Evolutionary conservation across 148 eudicot species (phyloP).

Genomic region (Oxyria digyna): DNA sequence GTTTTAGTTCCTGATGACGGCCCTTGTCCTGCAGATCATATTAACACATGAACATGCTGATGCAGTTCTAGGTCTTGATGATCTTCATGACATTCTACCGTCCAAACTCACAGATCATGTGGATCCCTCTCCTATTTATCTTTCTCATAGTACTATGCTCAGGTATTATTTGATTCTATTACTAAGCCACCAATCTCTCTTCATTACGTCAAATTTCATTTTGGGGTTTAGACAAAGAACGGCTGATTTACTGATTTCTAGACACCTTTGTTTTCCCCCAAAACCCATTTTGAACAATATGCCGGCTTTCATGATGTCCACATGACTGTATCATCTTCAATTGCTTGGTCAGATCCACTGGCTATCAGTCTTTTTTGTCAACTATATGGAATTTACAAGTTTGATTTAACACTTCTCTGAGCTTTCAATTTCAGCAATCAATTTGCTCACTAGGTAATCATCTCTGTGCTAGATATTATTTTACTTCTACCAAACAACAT

Average conservation of each 20-base stretch:
- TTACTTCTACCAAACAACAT: not conserved
- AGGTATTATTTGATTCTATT: slow-evolving; percentile 2
- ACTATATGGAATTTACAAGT: not conserved
- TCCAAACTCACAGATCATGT: slow-evolving; percentile 34
- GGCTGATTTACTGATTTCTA: not conserved
- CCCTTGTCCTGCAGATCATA: slow-evolving; percentile 31
- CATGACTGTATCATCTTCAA: not conserved
- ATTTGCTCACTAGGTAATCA: not conserved
- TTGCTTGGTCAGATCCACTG: not conserved
- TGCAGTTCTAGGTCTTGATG: slow-evolving; percentile 63
- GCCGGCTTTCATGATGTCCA: not conserved
- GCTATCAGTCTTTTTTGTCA: not conserved
- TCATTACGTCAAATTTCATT: not conserved
- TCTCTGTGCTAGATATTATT: not conserved
- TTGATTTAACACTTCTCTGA: not conserved
- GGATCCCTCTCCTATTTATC: slow-evolving; percentile 5
- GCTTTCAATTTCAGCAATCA: not conserved
- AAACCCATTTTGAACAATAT: not conserved
- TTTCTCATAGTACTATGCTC: not conserved
- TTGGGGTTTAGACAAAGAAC: not conserved
- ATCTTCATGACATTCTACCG: slow-evolving; percentile 43
- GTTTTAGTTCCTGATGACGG: not conserved
- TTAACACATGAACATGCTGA: slow-evolving; percentile 73
- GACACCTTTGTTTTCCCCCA: not conserved
- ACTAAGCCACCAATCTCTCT: not conserved